Evolutionary conservation across 1,284 basidiomycete genomes (phyloP), one percentile per base, ranked within the genome.

Genomic region (Cryptococcus sp.): DNA sequence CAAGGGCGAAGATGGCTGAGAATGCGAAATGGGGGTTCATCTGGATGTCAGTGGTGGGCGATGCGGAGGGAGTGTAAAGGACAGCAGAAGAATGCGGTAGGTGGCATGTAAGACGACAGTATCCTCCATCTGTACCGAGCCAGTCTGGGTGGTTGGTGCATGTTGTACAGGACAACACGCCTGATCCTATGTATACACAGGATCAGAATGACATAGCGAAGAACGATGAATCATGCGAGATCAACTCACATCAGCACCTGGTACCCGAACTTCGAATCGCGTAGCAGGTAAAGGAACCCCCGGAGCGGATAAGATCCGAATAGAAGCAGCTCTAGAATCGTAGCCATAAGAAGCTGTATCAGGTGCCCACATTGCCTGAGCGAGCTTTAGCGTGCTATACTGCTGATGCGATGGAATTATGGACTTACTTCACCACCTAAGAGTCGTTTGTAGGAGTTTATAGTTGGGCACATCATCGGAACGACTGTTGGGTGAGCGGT

Each of bases 361-460:
- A 2, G 92, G 92, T 2, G 92, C 92, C 90, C 91, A 96, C 78
- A 88, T 93, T 1, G 87, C 74, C 75, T 77, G 45, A 19, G 25
- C 25, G 7, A 21, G 14, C 7, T 22, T 22, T 21, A 23, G 34
- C 16, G 7, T 43, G 23, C n/a, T 13, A 16, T 14, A 18, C 41
- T 49, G n/a, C 37, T 25, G 28, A 54, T 14, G 37, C 7, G 48
- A 10, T 18, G 21, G 10, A 24, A 21, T n/a, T 49, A 25, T 14
- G 7, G 18, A 51, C 70, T 49, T 50, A 73, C 85, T 70, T 91
- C 90, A 18, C 92, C 92, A n/a, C 88, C 92, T 16, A 91, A 85
- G 13, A 98, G 82, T 19, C 93, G 88, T 72, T 98, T 98, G 78
- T 98, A 98, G n/a, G 91, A 91, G 67, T 94, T 94, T 74, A 96